Evolutionary conservation across 139 green algal species (phyloP).

Genomic region (Chara braunii): DNA sequence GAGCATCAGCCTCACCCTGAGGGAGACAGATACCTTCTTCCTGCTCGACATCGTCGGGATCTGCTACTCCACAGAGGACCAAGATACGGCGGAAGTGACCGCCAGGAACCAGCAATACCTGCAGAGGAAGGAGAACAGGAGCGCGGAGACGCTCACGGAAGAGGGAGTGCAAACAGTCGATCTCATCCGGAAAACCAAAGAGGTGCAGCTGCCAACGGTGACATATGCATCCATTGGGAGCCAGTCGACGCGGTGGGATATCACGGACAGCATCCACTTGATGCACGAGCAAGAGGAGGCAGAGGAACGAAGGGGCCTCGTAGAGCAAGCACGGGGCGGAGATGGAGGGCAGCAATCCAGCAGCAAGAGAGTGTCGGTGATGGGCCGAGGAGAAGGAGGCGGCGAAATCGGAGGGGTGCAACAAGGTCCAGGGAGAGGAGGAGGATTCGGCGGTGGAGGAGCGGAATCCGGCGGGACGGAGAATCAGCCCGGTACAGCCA

Average conservation of each 20-base stretch:
- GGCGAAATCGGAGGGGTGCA: no score
- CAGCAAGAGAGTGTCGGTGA: neutral
- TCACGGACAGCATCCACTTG: neutral
- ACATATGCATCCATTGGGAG: neutral
- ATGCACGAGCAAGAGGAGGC: neutral
- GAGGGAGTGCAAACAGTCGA: constrained; percentile 9
- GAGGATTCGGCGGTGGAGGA: no score
- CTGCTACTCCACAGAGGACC: constrained; percentile 3
- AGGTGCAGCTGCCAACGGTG: constrained; percentile 11
- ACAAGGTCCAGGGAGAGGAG: no score
- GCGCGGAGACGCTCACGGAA: constrained; percentile 18
- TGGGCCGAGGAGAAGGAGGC: neutral
- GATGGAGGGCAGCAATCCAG: neutral
- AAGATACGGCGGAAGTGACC: constrained; percentile 11
- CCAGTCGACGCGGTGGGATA: neutral
- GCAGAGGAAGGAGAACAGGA: neutral
- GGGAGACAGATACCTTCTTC: constrained; percentile 28
- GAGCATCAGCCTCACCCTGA: neutral
- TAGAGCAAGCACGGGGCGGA: neutral
- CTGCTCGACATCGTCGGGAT: constrained; percentile 6
- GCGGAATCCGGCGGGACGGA: no score
- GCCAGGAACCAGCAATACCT: constrained; percentile 15
- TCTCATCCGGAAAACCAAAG: constrained; percentile 16
- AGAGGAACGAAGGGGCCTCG: neutral
- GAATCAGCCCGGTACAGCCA: no score